Base-by-base conservation (phyloP, 768 basidiomycete species). In the Boletus eberwhitei region DNA sequence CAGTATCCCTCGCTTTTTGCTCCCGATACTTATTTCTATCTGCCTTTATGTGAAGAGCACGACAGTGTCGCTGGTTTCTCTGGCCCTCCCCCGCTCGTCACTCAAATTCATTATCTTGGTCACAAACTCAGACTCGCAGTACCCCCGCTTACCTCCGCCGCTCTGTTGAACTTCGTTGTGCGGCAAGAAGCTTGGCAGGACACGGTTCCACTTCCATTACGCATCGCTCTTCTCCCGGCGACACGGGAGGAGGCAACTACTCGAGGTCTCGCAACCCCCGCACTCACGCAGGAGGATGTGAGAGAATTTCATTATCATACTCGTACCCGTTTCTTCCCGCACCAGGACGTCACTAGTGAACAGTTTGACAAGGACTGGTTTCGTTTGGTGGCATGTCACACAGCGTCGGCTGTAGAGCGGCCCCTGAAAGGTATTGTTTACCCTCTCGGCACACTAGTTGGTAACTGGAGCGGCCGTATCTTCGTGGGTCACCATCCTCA, bases 341-440 rank as follows among this genome's bases (percentile, higher is more conserved):
- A 58, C 17, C 59, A 53, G 11, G 64, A 58, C n/a, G 36, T 37
- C 11, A 8, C 50, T 29, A 75, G 77, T 37, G 53, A 56, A 36
- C 59, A 55, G 21, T 73, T 76, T 54, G 82, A 83, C 59, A 63
- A 63, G 42, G 79, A 80, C 50, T 83, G 80, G 81, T 73, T 68
- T 57, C 75, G 80, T 35, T 58, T 78, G 22, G 77, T 76, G 5
- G 65, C 70, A 8, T 81, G 79, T 48, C 64, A 74, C 53, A 70
- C 78, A 48, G 67, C 73, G 5, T 73, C 69, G 64, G 59, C 64
- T 22, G 61, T 62, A 32, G 65, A 71, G 39, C 63, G 65, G n/a
- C 71, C 75, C 13, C 60, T 78, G 29, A 73, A 74, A 54, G 77
- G 77, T 21, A 57, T 67, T 2, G 71, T 80, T 21, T 80, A 75